A percentile compares a stretch with the other conserved stretches of the same genome.
Conservation (phyloP, 805 yeast species). For the Monosporozyma solicola region DNA sequence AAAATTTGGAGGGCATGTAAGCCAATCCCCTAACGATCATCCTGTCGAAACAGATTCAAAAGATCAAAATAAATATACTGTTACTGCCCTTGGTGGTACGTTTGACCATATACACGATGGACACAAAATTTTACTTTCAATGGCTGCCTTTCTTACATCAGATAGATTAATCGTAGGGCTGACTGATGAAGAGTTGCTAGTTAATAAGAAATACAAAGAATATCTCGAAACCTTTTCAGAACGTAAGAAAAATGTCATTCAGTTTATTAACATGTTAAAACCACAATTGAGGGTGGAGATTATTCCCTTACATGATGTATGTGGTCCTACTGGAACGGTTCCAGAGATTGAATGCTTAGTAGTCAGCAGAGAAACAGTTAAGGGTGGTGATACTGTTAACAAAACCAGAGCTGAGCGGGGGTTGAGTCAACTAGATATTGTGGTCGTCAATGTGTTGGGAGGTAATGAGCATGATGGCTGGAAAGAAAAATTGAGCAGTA, state of each 20-base stretch:
- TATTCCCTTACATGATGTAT: conserved; percentile 67
- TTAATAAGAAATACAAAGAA: conserved; percentile 65
- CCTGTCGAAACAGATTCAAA: neutral
- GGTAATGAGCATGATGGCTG: conserved; percentile 47
- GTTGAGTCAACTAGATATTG: conserved; percentile 42
- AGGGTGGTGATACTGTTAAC: conserved; percentile 72
- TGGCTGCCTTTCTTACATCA: conserved; percentile 55
- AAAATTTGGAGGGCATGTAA: neutral
- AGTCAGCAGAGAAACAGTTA: conserved; percentile 67
- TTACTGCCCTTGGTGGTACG: conserved; percentile 83
- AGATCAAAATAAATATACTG: conserved; percentile 24
- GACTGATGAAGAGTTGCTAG: conserved; percentile 65
- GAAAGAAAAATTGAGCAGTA: conserved; percentile 75
- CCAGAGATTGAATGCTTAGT: conserved; percentile 70
- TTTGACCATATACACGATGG: conserved; percentile 96
- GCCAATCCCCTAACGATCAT: neutral
- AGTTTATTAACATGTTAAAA: conserved; percentile 41
- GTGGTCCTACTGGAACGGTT: conserved; percentile 86
- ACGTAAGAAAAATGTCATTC: conserved; percentile 40
- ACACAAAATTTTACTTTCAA: conserved; percentile 73
- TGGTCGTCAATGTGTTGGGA: conserved; percentile 58
- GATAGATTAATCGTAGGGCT: conserved; percentile 65
- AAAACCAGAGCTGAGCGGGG: conserved; percentile 48
- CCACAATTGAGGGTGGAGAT: conserved; percentile 43
- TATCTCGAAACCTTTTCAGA: conserved; percentile 48